These are phyloP conservation scores for Podosphaera xanthii DNA, from an alignment of 2,329 filamentous ascomycete species.

Conservation along the genomic window DNA sequence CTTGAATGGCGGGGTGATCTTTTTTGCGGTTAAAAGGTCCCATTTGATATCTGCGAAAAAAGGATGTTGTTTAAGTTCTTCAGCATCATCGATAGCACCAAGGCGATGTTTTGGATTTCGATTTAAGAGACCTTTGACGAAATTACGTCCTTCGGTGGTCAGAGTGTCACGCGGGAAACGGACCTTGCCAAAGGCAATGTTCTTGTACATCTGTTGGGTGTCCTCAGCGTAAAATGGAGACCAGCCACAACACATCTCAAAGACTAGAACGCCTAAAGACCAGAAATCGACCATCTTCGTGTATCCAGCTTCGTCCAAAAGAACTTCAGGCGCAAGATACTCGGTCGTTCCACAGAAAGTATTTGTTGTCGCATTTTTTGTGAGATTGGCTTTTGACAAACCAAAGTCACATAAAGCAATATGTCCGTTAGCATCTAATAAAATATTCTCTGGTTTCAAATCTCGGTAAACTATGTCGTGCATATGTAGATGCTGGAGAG, in stretches of 20 bases:
- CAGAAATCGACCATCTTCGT: slow-evolving; percentile 99
- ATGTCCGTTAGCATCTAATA: slow-evolving; percentile 90
- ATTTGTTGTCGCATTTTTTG: slow-evolving; percentile 93
- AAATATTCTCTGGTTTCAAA: slow-evolving; percentile 90
- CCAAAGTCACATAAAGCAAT: slow-evolving; percentile 97
- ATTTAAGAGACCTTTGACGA: slow-evolving; percentile 92
- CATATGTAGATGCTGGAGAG: slow-evolving; percentile 82
- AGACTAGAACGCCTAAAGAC: slow-evolving; percentile 91
- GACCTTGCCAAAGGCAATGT: slow-evolving; percentile 97
- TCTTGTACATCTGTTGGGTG: slow-evolving; percentile 99
- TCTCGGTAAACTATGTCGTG: slow-evolving; percentile 97
- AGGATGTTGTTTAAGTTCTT: slow-evolving; percentile 78
- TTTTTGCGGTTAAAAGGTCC: slow-evolving; percentile 68
- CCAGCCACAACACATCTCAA: slow-evolving; percentile 99
- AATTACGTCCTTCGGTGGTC: slow-evolving; percentile 85
- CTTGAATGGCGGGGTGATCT: slow-evolving; percentile 91
- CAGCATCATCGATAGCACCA: slow-evolving; percentile 73
- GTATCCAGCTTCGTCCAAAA: slow-evolving; percentile 89
- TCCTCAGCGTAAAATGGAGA: slow-evolving; percentile 97
- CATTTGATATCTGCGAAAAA: slow-evolving; percentile 94
- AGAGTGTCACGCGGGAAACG: slow-evolving; percentile 86
- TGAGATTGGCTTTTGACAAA: slow-evolving; percentile 88
- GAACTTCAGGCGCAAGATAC: slow-evolving; percentile 84
- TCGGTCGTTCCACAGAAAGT: slow-evolving; percentile 98
- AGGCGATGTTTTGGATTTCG: slow-evolving; percentile 90